Percentiles rank a stretch among this genome's conserved stretches.
These are phyloP conservation scores for Vitis hybrid DNA, from an alignment of 177 flowering plant genomes.

Conservation along the genomic window DNA sequence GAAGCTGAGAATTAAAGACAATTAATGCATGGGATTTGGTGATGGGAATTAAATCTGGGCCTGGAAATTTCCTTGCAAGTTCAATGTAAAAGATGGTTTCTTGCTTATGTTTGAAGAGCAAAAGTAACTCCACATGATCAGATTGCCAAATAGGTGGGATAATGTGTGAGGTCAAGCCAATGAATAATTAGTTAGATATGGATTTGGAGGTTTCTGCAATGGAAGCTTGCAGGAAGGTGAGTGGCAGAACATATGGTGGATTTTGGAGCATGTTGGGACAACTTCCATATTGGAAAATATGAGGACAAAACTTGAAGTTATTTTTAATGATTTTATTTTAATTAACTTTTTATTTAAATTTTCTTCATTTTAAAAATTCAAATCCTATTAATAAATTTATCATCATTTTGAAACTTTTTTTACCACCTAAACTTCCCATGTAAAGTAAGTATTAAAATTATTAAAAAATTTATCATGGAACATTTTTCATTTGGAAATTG, in stretches of 20 bases:
- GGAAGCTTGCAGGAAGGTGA: conserved; percentile 45
- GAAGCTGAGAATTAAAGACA: conserved; percentile 16
- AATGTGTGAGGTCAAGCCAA: conserved; percentile 53
- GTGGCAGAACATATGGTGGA: conserved; percentile 47
- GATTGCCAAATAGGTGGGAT: conserved; percentile 39
- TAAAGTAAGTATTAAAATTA: too few relatives aligned
- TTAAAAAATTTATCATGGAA: too few relatives aligned
- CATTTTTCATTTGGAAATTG: too few relatives aligned
- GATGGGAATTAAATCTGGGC: conserved; percentile 33
- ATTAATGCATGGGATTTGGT: conserved; percentile 28
- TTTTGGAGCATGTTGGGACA: conserved; percentile 58
- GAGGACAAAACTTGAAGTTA: conserved; percentile 4
- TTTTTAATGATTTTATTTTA: too few relatives aligned
- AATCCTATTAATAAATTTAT: too few relatives aligned
- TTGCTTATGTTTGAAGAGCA: conserved; percentile 31
- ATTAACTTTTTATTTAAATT: too few relatives aligned
- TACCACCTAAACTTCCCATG: too few relatives aligned
- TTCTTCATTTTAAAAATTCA: too few relatives aligned
- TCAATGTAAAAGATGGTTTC: conserved; percentile 48
- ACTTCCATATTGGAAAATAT: conserved; percentile 36
- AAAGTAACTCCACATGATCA: conserved; percentile 18
- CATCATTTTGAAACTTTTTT: too few relatives aligned
- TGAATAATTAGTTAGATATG: conserved; percentile 55
- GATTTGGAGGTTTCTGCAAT: conserved; percentile 27
- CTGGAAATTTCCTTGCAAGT: conserved; percentile 40